Evolutionary conservation across 2,329 filamentous ascomycete species (phyloP), one percentile per base, ranked within the genome.

Genomic region (Alternaria brassicae): DNA sequence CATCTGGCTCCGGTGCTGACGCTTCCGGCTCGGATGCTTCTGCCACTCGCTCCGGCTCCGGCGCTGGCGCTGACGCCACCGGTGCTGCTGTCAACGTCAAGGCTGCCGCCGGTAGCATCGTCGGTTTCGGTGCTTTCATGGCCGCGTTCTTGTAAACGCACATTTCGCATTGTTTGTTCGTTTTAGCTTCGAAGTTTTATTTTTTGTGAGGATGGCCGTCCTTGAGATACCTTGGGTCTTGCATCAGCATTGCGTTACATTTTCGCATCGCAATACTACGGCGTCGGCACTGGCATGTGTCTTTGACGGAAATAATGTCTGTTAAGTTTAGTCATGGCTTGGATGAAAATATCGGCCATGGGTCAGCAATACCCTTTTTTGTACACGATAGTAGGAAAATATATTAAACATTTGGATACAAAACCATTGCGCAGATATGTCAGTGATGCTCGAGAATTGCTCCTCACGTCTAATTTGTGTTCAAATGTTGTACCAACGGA

Each of bases 101-200:
- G 34, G 34, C 48, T 39, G 32, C 48, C 32, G 72, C 72, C 32
- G 74, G 73, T 48, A 62, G 68, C 51, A 47, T 78, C 41, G 60
- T 76, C 39, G 75, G 75, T 56, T 69, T 74, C 47, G 75, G 73
- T 71, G 74, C 74, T 17, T 67, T 78, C 63, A 59, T 77, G 32
- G 75, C 74, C 58, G 72, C 71, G 39, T 75, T 78, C 70, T 73
- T 78, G 71, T 78, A 76, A 71, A 61, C 69, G 61, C 40, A 3
- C 17, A 4, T 15, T n/a, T 6, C 12, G 13, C 3, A 21, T 49
- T 41, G 17, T 27, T 48, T 19, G 36, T 21, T 50, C 27, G 6
- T 23, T 51, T 51, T 19, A 36, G 28, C 55, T 44, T 52, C 45
- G 34, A 39, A 15, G 30, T 28, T 50, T 48, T 25, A 25, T 54